Evolutionary conservation across 2,329 filamentous ascomycete species (phyloP).

Genomic region (Xylariaceae sp.): DNA sequence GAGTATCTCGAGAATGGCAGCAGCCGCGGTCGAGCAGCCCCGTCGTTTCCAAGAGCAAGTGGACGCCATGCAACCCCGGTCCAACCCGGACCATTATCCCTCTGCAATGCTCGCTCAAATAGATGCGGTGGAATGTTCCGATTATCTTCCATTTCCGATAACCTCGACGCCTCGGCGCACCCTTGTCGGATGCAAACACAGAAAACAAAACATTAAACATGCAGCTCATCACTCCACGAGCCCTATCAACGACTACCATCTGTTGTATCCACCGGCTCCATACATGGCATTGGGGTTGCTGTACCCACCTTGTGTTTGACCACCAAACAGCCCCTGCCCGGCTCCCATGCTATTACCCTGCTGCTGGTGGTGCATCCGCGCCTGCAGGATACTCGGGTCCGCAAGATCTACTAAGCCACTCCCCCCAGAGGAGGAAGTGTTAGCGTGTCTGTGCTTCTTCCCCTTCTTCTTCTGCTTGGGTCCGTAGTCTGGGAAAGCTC

Average conservation of each 20-base stretch:
- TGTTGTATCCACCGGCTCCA: slow-evolving; percentile 54
- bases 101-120: slow-evolving; percentile 45
- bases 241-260: slow-evolving; percentile 50
- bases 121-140: slow-evolving; percentile 35
- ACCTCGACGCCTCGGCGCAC: slow-evolving; percentile 29
- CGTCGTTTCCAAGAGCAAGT: slow-evolving; percentile 34
- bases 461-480: slow-evolving; percentile 99
- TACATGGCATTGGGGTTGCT: slow-evolving; percentile 87
- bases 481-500: slow-evolving; percentile 84
- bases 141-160: slow-evolving; percentile 29
- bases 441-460: slow-evolving; percentile 99
- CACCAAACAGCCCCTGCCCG: slow-evolving; percentile 85
- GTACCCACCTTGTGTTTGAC: slow-evolving; percentile 93
- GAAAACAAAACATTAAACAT: slow-evolving; percentile 21
- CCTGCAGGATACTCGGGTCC: slow-evolving; percentile 99
- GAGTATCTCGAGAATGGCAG: slow-evolving; percentile 32
- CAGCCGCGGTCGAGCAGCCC: slow-evolving; percentile 29
- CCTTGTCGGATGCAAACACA: slow-evolving; percentile 29
- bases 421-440: slow-evolving; percentile 99
- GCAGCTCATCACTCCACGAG: slow-evolving; percentile 21
- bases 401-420: slow-evolving; percentile 99
- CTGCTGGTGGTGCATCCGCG: slow-evolving; percentile 85
- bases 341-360: slow-evolving; percentile 71
- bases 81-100: slow-evolving; percentile 32
- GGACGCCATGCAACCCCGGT: slow-evolving; percentile 35